Evolutionary conservation across 257 asterid species (phyloP).

Genomic region (Scutellaria barbata): DNA sequence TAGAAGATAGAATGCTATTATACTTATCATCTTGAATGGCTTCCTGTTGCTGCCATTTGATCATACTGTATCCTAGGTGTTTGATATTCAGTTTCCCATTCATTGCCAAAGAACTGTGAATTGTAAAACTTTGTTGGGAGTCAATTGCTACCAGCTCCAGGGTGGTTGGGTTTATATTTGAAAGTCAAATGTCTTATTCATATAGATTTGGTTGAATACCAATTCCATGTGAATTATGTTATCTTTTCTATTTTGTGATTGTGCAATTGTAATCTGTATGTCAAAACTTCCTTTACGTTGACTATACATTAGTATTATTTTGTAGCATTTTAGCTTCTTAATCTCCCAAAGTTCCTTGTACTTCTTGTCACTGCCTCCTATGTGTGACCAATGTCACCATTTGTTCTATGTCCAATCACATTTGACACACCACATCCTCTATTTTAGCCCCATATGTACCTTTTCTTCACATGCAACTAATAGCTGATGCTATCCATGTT

Average conservation of each 20-base stretch:
- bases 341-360: background rate
- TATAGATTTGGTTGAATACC: background rate
- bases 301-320: background rate
- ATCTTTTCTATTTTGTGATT: background rate
- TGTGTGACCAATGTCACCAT: background rate
- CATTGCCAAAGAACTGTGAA: too few relatives aligned
- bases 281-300: background rate
- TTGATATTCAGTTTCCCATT: too few relatives aligned
- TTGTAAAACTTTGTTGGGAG: too few relatives aligned
- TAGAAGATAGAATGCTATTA: background rate
- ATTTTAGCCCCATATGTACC: slow-evolving; percentile 19
- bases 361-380: slow-evolving; percentile 13
- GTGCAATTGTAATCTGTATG: background rate
- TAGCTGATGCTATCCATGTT: background rate
- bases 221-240: background rate
- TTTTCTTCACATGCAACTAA: background rate
- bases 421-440: background rate
- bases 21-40: background rate
- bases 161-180: background rate
- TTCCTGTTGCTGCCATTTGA: background rate
- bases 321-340: slow-evolving; percentile 10
- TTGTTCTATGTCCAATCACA: background rate
- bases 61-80: too few relatives aligned
- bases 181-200: slow-evolving; percentile 10
- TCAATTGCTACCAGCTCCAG: too few relatives aligned